Base-by-base conservation (phyloP, 2,329 filamentous ascomycete species). In the Phoma sp. region DNA sequence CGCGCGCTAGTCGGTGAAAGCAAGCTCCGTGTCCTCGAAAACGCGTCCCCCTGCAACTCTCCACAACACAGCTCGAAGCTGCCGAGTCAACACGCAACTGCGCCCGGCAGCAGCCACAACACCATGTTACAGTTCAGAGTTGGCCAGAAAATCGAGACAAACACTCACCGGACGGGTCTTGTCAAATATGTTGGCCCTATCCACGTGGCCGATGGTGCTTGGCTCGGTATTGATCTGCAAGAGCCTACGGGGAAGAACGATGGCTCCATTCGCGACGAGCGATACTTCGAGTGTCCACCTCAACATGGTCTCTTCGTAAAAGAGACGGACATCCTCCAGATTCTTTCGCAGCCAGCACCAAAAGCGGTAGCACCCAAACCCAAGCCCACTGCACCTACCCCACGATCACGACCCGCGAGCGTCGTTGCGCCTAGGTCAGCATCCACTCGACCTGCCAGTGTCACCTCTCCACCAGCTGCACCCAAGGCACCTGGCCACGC, bases 191-290 rank as follows among this genome's bases (percentile, higher is more conserved):
- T 91, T 57, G 95, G 95, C 68, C 80, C 84, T 51, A 92, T 94
- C 33, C 80, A 85, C 66, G 96, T 98, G 96, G 60, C 92, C 54
- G 80, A 83, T 6, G 94, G 93, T 60, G 87, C 90, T 58, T 98
- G 93, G 92, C 82, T 97, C 55, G 94, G 94, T 61, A 85, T 98
- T 56, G 93, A 96, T 79, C 85, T 98, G 52, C 87, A 92, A 47
- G 89, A 91, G 41, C 81, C 88, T 48, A 85, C 84, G 19, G 94
- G 95, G 29, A 98, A 98, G 80, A 98, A 98, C 68, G 92, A 98
- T 82, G 94, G 94, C 62, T 89, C 90, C 51, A 91, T 98, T 41
- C 86, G 94, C 74, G 93, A 92, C 58, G 85, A 91, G 71, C 83
- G 91, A 19, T 98, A 98, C 74, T 98, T 98, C 67, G 86, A 93